These are phyloP conservation scores for Dendrobium catenatum DNA, from an alignment of 106 monocot species.

Conservation along the genomic window DNA sequence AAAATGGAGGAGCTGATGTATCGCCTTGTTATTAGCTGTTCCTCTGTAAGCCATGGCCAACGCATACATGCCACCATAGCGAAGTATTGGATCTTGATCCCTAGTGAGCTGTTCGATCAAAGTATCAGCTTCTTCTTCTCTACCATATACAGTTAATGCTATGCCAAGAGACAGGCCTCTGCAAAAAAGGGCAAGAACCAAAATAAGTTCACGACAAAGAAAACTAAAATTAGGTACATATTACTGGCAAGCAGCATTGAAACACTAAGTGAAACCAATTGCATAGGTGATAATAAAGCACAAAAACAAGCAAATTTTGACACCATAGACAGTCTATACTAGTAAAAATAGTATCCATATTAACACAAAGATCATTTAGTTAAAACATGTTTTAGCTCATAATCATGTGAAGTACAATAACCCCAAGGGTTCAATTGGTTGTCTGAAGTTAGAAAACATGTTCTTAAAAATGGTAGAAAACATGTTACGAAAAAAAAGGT, in stretches of 20 bases:
- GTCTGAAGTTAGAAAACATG: too few relatives aligned
- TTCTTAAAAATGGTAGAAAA: too few relatives aligned
- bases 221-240: neutral
- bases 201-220: neutral
- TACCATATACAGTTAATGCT: conserved; percentile 96
- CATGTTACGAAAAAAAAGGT: too few relatives aligned
- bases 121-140: conserved; percentile 94
- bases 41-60: conserved; percentile 93
- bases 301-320: too few relatives aligned
- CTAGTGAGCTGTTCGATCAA: conserved; percentile 97
- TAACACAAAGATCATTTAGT: too few relatives aligned
- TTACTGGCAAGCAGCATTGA: neutral
- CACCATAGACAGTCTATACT: too few relatives aligned
- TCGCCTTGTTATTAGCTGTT: conserved; percentile 97
- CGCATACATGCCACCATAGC: conserved; percentile 99
- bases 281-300: neutral
- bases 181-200: conserved; percentile 7
- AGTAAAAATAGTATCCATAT: too few relatives aligned
- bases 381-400: too few relatives aligned
- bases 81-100: conserved; percentile 98
- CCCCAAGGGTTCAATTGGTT: too few relatives aligned
- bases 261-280: neutral
- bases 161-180: conserved; percentile 77
- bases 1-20: conserved; percentile 97
- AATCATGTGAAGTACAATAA: too few relatives aligned